Evolutionary conservation across 2,329 filamentous ascomycete species (phyloP).

Genomic region (Blastomyces emzantsi): DNA sequence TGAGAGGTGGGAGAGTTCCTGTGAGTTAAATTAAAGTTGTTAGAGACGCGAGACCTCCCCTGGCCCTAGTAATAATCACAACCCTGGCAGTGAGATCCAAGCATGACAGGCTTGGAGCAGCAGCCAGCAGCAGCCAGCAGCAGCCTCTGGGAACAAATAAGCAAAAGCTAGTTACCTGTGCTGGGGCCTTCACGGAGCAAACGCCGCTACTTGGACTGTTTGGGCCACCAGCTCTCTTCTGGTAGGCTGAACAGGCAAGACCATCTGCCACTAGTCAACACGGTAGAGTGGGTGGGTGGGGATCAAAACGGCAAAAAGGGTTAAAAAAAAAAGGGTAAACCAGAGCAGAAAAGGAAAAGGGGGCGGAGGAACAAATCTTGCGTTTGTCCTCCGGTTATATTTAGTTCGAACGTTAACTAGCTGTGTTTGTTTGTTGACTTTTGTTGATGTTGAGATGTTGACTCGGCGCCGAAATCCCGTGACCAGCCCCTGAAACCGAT

Average conservation of each 20-base stretch:
- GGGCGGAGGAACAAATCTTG: neutral
- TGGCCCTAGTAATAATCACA: neutral
- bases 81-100: neutral
- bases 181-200: constrained; percentile 2
- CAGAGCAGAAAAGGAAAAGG: neutral
- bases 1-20: neutral
- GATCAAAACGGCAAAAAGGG: neutral
- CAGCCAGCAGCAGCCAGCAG: neutral
- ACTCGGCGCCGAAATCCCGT: neutral
- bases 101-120: neutral
- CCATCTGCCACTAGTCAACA: neutral
- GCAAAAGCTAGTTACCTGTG: neutral
- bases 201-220: constrained; percentile 1
- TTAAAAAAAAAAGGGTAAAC: neutral
- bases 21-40: constrained; percentile 6
- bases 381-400: neutral
- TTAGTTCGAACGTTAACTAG: neutral
- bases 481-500: neutral
- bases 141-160: neutral
- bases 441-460: neutral
- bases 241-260: neutral
- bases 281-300: neutral
- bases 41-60: constrained; percentile 2
- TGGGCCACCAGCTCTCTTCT: neutral
- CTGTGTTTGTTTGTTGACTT: neutral